Evolutionary conservation across 352 stramenopile species (phyloP), one percentile per base, ranked within the genome.

Genomic region (Globisporangium parvum): DNA sequence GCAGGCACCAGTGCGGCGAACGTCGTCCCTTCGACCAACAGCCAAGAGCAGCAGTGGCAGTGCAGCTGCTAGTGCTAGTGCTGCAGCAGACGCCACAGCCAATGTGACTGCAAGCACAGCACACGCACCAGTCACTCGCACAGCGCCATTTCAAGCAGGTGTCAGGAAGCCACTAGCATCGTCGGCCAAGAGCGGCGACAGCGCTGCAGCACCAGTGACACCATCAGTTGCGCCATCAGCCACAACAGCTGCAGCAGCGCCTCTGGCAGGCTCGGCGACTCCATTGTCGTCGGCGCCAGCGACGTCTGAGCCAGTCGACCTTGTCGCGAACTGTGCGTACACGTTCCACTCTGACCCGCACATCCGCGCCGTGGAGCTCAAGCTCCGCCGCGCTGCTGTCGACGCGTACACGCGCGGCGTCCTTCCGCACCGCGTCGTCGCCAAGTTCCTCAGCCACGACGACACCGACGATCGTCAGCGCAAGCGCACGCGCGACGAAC

Each of bases 311-410:
- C 47, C 35, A 18, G 35, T 47, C 2, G 49, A 42, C 11, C 31
- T 53, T 9, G n/a, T 52, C 12, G 63, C 64, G 9, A 80, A 88
- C 51, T 97, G 90, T 57, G 69, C 75, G 9, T 97, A 97, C 59
- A 51, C 82, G 4, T 97, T 95, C 62, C 71, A 75, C 47, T 60
- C 66, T 11, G 85, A 97, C 60, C 84, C 87, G 3, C 81, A 87
- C 48, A 81, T 91, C 40, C 80, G 86, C 18, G 69, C 79, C 1
- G 77, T 93, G 9, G 88, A 97, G 65, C 75, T 95, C 45, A 97
- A 96, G 60, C 50, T 97, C 8, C 80, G 84, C 0, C 73, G 76
- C 50, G 85, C 79, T 9, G 85, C 78, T 5, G 52, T 89, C 1
- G 80, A 88, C 33, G 69, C 89, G 23, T 86, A 90, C 33, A 59